Conservation (phyloP, 2,329 filamentous ascomycete species). For the Alternaria dauci region DNA sequence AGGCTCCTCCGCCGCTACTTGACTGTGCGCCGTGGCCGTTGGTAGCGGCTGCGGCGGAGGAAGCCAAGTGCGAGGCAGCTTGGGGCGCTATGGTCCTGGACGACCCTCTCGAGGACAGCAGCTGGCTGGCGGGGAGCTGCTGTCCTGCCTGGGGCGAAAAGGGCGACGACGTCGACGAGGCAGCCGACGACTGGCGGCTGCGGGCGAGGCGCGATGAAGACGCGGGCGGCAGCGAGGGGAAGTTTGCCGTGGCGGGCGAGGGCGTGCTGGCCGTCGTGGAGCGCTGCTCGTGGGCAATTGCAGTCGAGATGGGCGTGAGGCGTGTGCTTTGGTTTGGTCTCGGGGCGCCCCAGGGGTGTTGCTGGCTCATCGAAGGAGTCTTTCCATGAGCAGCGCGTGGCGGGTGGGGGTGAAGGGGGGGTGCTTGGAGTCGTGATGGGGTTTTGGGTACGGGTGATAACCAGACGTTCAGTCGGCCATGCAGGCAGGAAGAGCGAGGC, state of each 20-base stretch:
- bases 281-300: conserved; percentile 55
- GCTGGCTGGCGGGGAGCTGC: conserved; percentile 61
- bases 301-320: conserved; percentile 65
- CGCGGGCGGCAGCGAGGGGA: conserved; percentile 61
- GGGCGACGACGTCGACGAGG: conserved; percentile 63
- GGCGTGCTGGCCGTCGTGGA: conserved; percentile 45
- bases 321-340: conserved; percentile 64
- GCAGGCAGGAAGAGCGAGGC: conserved; percentile 16
- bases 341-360: conserved; percentile 66
- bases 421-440: conserved; percentile 26
- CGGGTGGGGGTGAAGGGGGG: conserved; percentile 35
- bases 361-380: conserved; percentile 59
- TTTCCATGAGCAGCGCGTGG: conserved; percentile 53
- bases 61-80: conserved; percentile 63
- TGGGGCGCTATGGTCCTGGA: conserved; percentile 64
- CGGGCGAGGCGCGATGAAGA: conserved; percentile 58
- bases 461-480: conserved; percentile 20
- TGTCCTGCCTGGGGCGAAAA: conserved; percentile 66
- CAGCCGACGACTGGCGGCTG: conserved; percentile 63
- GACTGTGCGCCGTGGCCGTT: conserved; percentile 61
- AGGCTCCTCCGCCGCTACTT: conserved; percentile 63
- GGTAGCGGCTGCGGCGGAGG: conserved; percentile 60
- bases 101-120: conserved; percentile 65
- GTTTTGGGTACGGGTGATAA: conserved; percentile 30
- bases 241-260: conserved; percentile 61